phyloP scores from a whole-genome alignment of 345 rosid genomes.

The Populus euphratica region DNA sequence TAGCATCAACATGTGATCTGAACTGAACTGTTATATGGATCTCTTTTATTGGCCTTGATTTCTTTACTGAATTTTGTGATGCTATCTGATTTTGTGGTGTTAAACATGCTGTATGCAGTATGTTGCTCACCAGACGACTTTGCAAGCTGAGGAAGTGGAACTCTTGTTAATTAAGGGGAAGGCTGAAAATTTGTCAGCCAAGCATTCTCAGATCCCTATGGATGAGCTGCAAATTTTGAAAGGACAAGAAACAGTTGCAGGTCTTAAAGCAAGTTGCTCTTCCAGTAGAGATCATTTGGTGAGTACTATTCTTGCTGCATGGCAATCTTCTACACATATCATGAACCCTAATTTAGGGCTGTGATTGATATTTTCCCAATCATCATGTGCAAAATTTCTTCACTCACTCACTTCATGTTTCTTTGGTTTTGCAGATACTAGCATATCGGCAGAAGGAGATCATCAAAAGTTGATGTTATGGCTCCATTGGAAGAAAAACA shows the following conservation, averaged over 20 bases:
- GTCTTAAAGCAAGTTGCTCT: slow-evolving; percentile 28
- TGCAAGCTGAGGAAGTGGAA: slow-evolving; percentile 24
- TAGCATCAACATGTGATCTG: neutral
- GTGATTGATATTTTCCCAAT: neutral
- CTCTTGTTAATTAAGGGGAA: slow-evolving; percentile 15
- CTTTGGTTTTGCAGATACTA: slow-evolving; percentile 37
- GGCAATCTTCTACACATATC: neutral
- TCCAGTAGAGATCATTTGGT: slow-evolving; percentile 42
- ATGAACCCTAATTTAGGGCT: neutral
- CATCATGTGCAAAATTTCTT: neutral
- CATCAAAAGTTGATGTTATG: neutral
- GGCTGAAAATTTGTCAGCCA: slow-evolving; percentile 15
- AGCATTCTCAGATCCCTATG: slow-evolving; percentile 27
- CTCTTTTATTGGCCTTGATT: neutral
- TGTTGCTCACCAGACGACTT: slow-evolving; percentile 19
- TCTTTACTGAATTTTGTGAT: neutral
- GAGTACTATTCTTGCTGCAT: slow-evolving; percentile 5
- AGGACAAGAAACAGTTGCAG: slow-evolving; percentile 48
- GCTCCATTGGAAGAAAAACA: neutral
- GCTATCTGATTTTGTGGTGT: neutral
- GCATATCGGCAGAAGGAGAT: slow-evolving; percentile 46
- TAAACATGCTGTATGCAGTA: slow-evolving; percentile 17
- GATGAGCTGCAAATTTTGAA: slow-evolving; percentile 49
- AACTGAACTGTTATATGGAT: neutral
- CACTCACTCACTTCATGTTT: too few species aligned